Base-by-base conservation (phyloP, 2,329 filamentous ascomycete species). In the Fusarium annulatum region DNA sequence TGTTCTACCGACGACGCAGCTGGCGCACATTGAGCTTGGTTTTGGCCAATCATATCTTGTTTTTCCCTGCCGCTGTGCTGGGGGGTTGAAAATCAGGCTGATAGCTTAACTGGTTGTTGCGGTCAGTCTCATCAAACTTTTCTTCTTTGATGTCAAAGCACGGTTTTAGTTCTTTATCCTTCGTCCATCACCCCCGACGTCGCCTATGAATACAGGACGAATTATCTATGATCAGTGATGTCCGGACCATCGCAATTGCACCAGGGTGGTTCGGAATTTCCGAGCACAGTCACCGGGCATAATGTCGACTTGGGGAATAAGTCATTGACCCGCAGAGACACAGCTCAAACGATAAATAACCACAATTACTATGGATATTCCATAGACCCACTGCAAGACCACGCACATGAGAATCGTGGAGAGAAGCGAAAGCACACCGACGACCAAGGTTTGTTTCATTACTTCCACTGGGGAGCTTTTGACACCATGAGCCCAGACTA, bases 141-240 rank as follows among this genome's bases (percentile, higher is more conserved):
- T 49, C 23, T n/a, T 33, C 5, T 9, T 3, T 0, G 3, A 3
- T 1, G 7, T 7, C 11, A 23, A 23, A 33, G 8, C 3, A 3
- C 46, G 5, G 15, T 9, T 9, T 7, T 2, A 33, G 15, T 33
- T n/a, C 46, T n/a, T 18, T 0, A 33, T 18, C 16, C 2, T 49
- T 51, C 4, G 5, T 18, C 2, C 10, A 12, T 9, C 5, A 14
- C 21, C 11, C 23, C 8, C 15, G 2, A 18, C 28, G 2, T 23
- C 1, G 10, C 11, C 7, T 3, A 19, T 14, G 21, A 23, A 14
- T 3, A 1, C 21, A 18, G 7, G 2, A 23, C 8, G 3, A 14
- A 14, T 19, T 0, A 51, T 23, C 2, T 2, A 14, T 19, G 28
- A 34, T 11, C 3, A 5, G 7, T 0, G 8, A 60, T 60, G 57